Evolutionary conservation across 306 rosid species (phyloP).

Genomic region (Cucumis sativus): Cucumber_9930_V3 NC_026660.2:29994501-29995000

Average conservation of each 20-base stretch:
- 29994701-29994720: not conserved
- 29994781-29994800: not conserved
- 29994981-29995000: slow-evolving; percentile 83
- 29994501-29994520: not conserved
- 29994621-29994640: not conserved
- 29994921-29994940: slow-evolving; percentile 34
- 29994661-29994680: not conserved
- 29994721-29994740: not conserved
- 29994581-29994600: not conserved
- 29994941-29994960: slow-evolving; percentile 84
- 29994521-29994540: not conserved
- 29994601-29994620: not conserved
- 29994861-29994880: not conserved
- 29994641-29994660: not conserved
- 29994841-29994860: not conserved
- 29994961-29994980: slow-evolving; percentile 51
- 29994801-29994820: not conserved
- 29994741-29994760: not conserved
- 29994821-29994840: not conserved
- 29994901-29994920: slow-evolving; percentile 10
- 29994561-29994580: not conserved
- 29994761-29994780: not conserved
- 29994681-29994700: not conserved
- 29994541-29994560: not conserved
- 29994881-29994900: slow-evolving; percentile 22